These are phyloP conservation scores for Zizania latifolia DNA, from an alignment of 176 grass and related monocot genomes.

Conservation along the genomic window DNA sequence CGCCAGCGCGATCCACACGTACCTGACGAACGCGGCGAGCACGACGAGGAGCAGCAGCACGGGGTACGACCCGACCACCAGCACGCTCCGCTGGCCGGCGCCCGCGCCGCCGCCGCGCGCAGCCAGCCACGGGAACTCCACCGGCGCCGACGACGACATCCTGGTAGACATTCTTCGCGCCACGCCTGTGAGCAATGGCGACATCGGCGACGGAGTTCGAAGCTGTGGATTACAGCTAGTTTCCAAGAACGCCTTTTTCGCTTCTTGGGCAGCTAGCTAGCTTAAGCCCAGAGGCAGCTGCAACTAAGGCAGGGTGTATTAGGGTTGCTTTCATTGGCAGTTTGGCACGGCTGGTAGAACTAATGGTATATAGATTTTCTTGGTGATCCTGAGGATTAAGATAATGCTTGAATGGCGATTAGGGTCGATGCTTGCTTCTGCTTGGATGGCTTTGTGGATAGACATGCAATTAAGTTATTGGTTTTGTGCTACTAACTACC, in stretches of 20 bases:
- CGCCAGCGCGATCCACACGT: slow-evolving; percentile 35
- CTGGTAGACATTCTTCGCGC: not conserved
- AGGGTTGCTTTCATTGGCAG: not conserved
- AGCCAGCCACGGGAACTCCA: slow-evolving; percentile 5
- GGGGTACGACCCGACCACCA: slow-evolving; percentile 40
- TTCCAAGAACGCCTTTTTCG: not conserved
- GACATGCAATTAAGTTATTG: not conserved
- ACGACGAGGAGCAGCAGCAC: slow-evolving; percentile 34
- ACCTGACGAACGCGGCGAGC: slow-evolving; percentile 35
- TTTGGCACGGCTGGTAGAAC: not conserved
- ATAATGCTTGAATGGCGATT: not conserved
- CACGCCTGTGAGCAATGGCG: not conserved
- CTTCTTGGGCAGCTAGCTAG: not conserved
- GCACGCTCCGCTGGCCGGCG: not conserved
- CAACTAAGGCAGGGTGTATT: slow-evolving; percentile 28
- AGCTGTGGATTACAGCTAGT: not conserved
- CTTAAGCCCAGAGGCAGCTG: not conserved
- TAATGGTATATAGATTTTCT: not conserved
- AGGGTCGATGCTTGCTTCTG: not conserved
- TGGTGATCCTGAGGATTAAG: not conserved
- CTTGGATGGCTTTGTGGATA: not conserved
- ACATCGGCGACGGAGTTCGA: not conserved
- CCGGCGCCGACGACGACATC: not conserved
- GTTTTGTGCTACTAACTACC: not conserved
- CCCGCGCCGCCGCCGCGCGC: not conserved